Percentiles rank a stretch among this genome's conserved stretches.
Conservation (phyloP, 495 filamentous ascomycete genomes). For the Lindgomyces ingoldianus region DNA sequence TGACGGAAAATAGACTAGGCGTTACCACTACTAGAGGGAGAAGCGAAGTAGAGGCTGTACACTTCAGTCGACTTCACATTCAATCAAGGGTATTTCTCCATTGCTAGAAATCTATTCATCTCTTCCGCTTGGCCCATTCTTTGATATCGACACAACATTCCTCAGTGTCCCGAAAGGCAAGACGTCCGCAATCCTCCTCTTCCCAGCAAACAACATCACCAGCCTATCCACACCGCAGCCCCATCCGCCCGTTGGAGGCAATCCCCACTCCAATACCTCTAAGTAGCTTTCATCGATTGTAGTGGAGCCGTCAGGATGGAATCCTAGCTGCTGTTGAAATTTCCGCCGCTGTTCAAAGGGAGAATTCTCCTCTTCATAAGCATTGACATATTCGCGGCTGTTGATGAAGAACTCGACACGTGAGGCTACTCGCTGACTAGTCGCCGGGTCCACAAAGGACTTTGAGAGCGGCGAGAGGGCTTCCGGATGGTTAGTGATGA, state of each 20-base stretch:
- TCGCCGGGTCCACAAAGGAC: slow-evolving; percentile 65
- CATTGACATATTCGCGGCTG: slow-evolving; percentile 81
- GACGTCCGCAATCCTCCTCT: slow-evolving; percentile 74
- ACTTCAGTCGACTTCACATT: not conserved
- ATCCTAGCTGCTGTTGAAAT: slow-evolving; percentile 64
- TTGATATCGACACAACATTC: slow-evolving; percentile 56
- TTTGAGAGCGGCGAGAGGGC: slow-evolving; percentile 91
- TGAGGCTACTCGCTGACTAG: slow-evolving; percentile 69
- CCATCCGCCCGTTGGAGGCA: slow-evolving; percentile 95
- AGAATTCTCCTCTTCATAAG: slow-evolving; percentile 97
- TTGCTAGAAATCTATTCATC: not conserved
- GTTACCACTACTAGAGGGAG: too few species aligned
- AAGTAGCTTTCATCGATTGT: slow-evolving; percentile 81
- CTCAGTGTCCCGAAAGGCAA: slow-evolving; percentile 84
- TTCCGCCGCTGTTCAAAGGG: slow-evolving; percentile 85
- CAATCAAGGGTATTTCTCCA: too few species aligned
- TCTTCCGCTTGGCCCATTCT: slow-evolving; percentile 18
- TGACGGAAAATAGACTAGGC: too few species aligned
- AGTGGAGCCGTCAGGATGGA: slow-evolving; percentile 39
- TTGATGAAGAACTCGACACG: slow-evolving; percentile 86
- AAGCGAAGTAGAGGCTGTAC: too few species aligned
- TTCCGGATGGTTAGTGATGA: slow-evolving; percentile 88
- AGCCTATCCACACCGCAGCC: slow-evolving; percentile 89
- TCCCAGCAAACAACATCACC: slow-evolving; percentile 81
- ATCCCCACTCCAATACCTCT: slow-evolving; percentile 76